These are phyloP conservation scores for Phytophthora rubi DNA, from an alignment of 352 stramenopile genomes.

Conservation along the genomic window DNA sequence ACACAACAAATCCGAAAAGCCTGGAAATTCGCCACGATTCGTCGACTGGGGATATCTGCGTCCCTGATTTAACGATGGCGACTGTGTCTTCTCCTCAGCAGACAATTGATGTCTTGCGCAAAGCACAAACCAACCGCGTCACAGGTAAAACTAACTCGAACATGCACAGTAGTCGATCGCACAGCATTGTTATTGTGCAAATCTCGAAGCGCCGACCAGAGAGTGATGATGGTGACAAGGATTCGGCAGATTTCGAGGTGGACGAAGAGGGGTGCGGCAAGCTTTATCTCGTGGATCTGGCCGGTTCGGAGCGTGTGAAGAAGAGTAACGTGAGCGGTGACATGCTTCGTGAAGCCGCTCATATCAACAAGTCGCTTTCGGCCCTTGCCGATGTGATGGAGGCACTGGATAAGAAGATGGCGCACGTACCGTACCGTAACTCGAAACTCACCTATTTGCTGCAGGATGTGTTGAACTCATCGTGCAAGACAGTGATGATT, in stretches of 20 bases:
- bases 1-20: constrained; percentile 57
- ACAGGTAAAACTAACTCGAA: constrained; percentile 91
- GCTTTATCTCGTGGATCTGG: constrained; percentile 93
- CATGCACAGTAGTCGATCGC: constrained; percentile 90
- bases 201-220: constrained; percentile 66
- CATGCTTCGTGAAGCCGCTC: constrained; percentile 77
- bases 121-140: constrained; percentile 79
- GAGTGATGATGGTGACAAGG: constrained; percentile 34
- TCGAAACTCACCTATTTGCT: constrained; percentile 98
- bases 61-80: constrained; percentile 79
- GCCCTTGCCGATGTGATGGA: constrained; percentile 95
- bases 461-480: constrained; percentile 91
- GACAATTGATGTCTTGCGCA: constrained; percentile 69
- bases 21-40: constrained; percentile 83
- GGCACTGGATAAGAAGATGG: constrained; percentile 89
- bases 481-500: constrained; percentile 95
- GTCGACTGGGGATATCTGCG: constrained; percentile 69
- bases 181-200: constrained; percentile 93
- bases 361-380: constrained; percentile 92
- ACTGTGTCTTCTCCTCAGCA: constrained; percentile 69
- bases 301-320: constrained; percentile 92
- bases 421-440: constrained; percentile 97
- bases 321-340: constrained; percentile 90
- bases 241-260: constrained; percentile 32
- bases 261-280: constrained; percentile 82